Conservation (phyloP, 129 eudicot species). For the Arctium minus region DNA sequence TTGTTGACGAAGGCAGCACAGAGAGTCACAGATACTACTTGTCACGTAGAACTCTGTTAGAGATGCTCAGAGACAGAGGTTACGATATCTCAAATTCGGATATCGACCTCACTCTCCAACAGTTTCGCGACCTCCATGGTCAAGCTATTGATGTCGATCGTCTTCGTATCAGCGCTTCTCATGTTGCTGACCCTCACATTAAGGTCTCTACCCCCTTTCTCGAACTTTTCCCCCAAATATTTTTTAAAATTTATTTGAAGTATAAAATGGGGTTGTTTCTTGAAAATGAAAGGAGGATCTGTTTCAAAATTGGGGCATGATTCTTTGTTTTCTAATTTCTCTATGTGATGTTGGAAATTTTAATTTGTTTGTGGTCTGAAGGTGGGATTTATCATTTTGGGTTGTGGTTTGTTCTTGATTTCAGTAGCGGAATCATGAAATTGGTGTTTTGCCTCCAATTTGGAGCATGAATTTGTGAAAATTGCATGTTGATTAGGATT, state of each 20-base stretch:
- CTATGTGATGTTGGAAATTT: too few species aligned
- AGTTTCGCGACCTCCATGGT: slow-evolving; percentile 63
- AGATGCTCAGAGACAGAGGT: slow-evolving; percentile 89
- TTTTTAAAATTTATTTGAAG: neutral
- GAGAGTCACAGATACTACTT: slow-evolving; percentile 85
- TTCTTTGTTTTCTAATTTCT: neutral
- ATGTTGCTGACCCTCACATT: slow-evolving; percentile 40
- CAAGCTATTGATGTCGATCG: slow-evolving; percentile 56
- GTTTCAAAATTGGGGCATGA: slow-evolving; percentile 1
- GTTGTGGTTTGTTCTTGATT: neutral
- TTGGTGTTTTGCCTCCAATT: neutral
- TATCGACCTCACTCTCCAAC: slow-evolving; percentile 50
- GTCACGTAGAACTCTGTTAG: slow-evolving; percentile 68
- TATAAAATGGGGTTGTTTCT: neutral
- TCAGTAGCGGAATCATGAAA: neutral
- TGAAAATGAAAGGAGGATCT: neutral
- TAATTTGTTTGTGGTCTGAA: too few species aligned
- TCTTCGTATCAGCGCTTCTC: slow-evolving; percentile 63
- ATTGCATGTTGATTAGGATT: slow-evolving; percentile 12
- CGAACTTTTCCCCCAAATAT: neutral
- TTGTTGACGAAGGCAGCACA: slow-evolving; percentile 48
- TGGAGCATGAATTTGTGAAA: slow-evolving; percentile 3
- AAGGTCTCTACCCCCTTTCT: slow-evolving; percentile 39
- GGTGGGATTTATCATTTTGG: too few species aligned
- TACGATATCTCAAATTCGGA: slow-evolving; percentile 57